Percentiles rank a stretch among this genome's conserved stretches.
These are phyloP conservation scores for Colletotrichum orchidophilum DNA, from an alignment of 2,329 filamentous ascomycete genomes.

Conservation along the genomic window DNA sequence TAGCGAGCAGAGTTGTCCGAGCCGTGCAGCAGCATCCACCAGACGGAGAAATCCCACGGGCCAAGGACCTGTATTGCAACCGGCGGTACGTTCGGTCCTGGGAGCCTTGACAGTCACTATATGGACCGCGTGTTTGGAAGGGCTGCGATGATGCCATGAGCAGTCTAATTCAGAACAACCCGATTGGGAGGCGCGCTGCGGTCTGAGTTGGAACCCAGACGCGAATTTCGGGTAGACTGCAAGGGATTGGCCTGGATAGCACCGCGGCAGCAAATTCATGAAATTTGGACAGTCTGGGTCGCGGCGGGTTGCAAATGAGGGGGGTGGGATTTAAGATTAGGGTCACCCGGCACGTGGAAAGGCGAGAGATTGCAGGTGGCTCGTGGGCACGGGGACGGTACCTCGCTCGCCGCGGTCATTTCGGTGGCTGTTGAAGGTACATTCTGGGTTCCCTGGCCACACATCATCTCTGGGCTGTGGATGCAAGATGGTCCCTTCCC, in stretches of 20 bases:
- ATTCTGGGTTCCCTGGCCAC: not conserved
- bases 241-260: not conserved
- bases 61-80: not conserved
- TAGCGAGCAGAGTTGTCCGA: not conserved
- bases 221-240: not conserved
- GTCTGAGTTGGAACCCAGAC: not conserved
- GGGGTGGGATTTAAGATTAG: constrained; percentile 18
- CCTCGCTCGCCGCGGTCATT: not conserved
- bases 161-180: not conserved
- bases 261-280: constrained; percentile 15
- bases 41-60: not conserved
- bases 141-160: not conserved
- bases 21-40: not conserved
- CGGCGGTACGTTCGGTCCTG: not conserved
- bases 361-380: constrained; percentile 19
- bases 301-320: not conserved
- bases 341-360: constrained; percentile 24
- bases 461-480: not conserved
- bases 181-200: not conserved
- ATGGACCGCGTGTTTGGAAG: not conserved
- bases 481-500: not conserved
- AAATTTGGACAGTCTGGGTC: not conserved
- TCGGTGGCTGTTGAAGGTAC: constrained; percentile 1
- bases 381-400: constrained; percentile 12
- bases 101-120: not conserved